phyloP scores from a whole-genome alignment of 2,329 filamentous ascomycete genomes.

The Keithomyces neogunnii region DNA sequence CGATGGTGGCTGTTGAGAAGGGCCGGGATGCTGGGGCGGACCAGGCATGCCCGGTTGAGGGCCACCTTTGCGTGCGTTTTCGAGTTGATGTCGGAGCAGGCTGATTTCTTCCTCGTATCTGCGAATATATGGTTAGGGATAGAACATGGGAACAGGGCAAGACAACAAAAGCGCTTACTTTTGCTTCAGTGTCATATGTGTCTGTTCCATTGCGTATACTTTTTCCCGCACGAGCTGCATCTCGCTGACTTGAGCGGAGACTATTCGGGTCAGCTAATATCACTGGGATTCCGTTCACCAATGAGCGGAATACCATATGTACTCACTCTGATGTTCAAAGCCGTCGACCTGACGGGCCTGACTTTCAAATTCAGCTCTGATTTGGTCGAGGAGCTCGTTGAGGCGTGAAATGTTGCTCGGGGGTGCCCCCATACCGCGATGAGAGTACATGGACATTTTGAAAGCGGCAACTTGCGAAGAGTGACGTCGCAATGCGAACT shows the following conservation, averaged over 20 bases:
- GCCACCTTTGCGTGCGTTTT: slow-evolving; percentile 57
- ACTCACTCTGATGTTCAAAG: slow-evolving; percentile 88
- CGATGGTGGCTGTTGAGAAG: slow-evolving; percentile 77
- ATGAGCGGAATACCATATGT: not conserved
- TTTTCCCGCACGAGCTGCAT: slow-evolving; percentile 92
- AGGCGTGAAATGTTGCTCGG: slow-evolving; percentile 54
- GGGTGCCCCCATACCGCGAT: slow-evolving; percentile 73
- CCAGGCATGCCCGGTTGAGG: slow-evolving; percentile 53
- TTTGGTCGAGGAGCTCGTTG: slow-evolving; percentile 84
- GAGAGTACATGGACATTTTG: slow-evolving; percentile 75
- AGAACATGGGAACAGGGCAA: slow-evolving; percentile 4
- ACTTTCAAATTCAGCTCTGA: slow-evolving; percentile 84
- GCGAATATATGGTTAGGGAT: slow-evolving; percentile 10
- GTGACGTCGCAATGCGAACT: not conserved
- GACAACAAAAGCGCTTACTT: slow-evolving; percentile 54
- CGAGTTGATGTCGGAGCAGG: slow-evolving; percentile 80
- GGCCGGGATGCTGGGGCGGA: slow-evolving; percentile 66
- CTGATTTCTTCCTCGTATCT: slow-evolving; percentile 93
- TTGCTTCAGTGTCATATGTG: slow-evolving; percentile 78
- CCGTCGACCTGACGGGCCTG: slow-evolving; percentile 74
- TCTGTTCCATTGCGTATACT: slow-evolving; percentile 86
- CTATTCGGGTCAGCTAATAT: slow-evolving; percentile 35
- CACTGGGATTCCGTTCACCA: not conserved
- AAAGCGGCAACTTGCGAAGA: not conserved
- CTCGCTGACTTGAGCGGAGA: slow-evolving; percentile 84